These are phyloP conservation scores for Colletotrichum tropicicola DNA, from an alignment of 2,329 filamentous ascomycete genomes.

Conservation along the genomic window DNA sequence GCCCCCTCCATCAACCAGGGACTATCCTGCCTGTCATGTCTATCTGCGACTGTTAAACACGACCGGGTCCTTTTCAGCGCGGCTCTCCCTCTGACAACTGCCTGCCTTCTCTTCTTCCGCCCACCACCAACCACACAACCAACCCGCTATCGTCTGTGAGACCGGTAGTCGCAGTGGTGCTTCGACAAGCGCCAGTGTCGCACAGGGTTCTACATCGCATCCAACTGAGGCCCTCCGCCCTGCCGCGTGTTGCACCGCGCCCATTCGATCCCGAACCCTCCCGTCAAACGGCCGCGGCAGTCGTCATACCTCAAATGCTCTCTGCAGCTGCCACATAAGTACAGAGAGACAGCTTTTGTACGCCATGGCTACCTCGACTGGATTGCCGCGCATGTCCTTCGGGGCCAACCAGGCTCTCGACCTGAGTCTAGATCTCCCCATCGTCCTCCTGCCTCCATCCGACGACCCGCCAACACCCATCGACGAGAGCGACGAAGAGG, in stretches of 20 bases:
- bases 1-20: conserved; percentile 24
- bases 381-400: conserved; percentile 31
- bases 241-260: conserved; percentile 14
- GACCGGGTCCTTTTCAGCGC: conserved; percentile 3
- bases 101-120: background rate
- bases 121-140: conserved; percentile 3
- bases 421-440: conserved; percentile 26
- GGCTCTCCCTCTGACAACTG: background rate
- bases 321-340: conserved; percentile 13
- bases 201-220: conserved; percentile 2
- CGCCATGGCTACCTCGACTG: conserved; percentile 32
- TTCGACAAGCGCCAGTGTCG: conserved; percentile 13
- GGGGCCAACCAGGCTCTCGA: conserved; percentile 28
- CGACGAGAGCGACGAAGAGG: conserved; percentile 25
- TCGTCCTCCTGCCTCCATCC: conserved; percentile 29
- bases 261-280: conserved; percentile 4
- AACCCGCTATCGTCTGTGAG: conserved; percentile 1
- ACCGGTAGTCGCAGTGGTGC: conserved; percentile 13
- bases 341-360: conserved; percentile 8
- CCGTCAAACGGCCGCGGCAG: conserved; percentile 19
- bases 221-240: background rate
- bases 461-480: conserved; percentile 5
- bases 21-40: conserved; percentile 28
- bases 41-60: conserved; percentile 17
- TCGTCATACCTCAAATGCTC: conserved; percentile 26